Evolutionary conservation across 2,329 filamentous ascomycete species (phyloP).

Genomic region (Laburnicola sp.): DNA sequence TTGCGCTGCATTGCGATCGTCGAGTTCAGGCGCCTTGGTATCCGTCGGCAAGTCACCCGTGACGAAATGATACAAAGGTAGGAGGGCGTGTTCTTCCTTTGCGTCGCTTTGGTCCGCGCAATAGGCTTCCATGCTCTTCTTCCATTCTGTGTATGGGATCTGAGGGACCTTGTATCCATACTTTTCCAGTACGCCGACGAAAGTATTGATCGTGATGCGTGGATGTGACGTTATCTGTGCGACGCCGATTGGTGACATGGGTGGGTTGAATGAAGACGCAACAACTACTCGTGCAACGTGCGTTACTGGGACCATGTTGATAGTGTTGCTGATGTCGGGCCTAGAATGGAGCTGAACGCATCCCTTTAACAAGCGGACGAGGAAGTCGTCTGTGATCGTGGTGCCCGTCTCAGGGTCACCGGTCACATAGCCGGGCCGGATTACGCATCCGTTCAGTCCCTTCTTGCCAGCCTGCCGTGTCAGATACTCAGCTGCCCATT

Average conservation of each 20-base stretch:
- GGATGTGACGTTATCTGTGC: constrained; percentile 81
- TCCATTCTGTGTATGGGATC: constrained; percentile 71
- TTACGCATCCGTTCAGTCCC: constrained; percentile 73
- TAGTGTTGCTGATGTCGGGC: constrained; percentile 79
- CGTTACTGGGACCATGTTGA: constrained; percentile 86
- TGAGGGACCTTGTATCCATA: constrained; percentile 74
- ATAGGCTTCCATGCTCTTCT: constrained; percentile 66
- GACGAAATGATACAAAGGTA: constrained; percentile 73
- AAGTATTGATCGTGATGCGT: constrained; percentile 75
- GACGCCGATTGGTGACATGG: constrained; percentile 60
- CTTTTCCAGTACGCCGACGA: constrained; percentile 67
- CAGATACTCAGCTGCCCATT: constrained; percentile 78
- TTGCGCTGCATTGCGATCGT: constrained; percentile 68
- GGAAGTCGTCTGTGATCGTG: constrained; percentile 83
- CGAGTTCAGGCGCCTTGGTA: constrained; percentile 72
- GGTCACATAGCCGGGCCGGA: constrained; percentile 83
- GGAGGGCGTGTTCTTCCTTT: constrained; percentile 69
- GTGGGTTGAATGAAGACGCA: constrained; percentile 69
- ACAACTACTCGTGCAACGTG: constrained; percentile 82
- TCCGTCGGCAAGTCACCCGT: constrained; percentile 69
- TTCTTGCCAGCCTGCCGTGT: constrained; percentile 76
- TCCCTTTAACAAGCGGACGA: constrained; percentile 83
- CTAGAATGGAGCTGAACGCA: constrained; percentile 76
- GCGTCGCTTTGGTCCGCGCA: constrained; percentile 60
- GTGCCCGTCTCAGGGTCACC: constrained; percentile 71